Conservation (phyloP, 1,284 basidiomycete genomes). For the Cryptococcus sp. region DNA sequence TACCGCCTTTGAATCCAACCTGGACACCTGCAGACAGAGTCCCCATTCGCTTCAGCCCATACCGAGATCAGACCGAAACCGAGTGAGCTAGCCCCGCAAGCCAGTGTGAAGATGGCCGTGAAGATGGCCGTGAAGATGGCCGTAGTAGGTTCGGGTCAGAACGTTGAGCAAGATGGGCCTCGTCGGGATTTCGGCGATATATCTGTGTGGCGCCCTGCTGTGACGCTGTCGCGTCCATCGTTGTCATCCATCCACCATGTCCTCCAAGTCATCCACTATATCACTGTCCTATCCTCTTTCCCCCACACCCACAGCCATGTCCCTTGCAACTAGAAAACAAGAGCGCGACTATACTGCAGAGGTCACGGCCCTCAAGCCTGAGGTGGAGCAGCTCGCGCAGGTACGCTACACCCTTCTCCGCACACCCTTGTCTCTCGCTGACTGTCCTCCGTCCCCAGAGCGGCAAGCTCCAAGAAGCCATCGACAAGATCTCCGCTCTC, state of each 20-base stretch:
- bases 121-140: too few species aligned
- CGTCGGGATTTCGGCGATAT: not conserved
- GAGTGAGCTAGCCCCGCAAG: too few species aligned
- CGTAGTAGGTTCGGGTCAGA: too few species aligned
- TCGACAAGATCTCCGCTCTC: slow-evolving; percentile 82
- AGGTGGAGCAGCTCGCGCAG: slow-evolving; percentile 52
- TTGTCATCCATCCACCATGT: not conserved
- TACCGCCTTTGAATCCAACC: too few species aligned
- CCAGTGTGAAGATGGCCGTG: too few species aligned
- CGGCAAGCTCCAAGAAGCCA: slow-evolving; percentile 74
- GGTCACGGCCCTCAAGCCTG: slow-evolving; percentile 53
- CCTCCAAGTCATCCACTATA: not conserved
- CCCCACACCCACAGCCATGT: slow-evolving; percentile 27
- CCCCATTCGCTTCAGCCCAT: too few species aligned
- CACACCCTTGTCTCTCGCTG: slow-evolving; percentile 3
- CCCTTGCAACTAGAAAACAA: slow-evolving; percentile 52
- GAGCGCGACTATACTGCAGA: slow-evolving; percentile 57
- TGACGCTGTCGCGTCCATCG: slow-evolving; percentile 15
- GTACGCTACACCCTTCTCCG: slow-evolving; percentile 28
- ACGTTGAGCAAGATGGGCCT: not conserved
- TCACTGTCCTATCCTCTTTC: not conserved
- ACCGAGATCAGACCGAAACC: too few species aligned
- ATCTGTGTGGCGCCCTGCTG: not conserved
- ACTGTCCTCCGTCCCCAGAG: slow-evolving; percentile 45
- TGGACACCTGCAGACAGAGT: too few species aligned